Evolutionary conservation across 2,329 filamentous ascomycete genomes (phyloP), one percentile per base, ranked within the genome.

Genomic region (Ramularia collo-cygni): DNA sequence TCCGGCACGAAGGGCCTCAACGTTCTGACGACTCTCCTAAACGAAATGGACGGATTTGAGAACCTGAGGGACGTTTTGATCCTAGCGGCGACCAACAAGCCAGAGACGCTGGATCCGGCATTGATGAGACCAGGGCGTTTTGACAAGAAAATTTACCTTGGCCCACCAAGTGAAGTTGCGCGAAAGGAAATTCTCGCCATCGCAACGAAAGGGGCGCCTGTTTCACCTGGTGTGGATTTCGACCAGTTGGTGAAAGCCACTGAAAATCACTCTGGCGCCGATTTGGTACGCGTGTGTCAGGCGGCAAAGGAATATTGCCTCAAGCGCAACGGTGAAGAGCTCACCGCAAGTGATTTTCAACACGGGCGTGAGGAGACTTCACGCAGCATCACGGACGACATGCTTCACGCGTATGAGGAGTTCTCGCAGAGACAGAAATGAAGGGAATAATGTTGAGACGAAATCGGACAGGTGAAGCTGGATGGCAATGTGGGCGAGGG

Each of bases 11-110:
- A 59, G 28, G 77, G 81, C 1, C 73, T 95, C 34, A 92, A 95
- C 58, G 85, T 94, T 31, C 75, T 95, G 10, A 89, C 88, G 1
- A 93, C 89, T 2, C 68, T 96, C 18, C 74, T 96, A 4, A 95
- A 88, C 44, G 90, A 95, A 60, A 93, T 96, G 83, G 90, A 95
- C 58, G 90, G 90, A 33, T 94, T 95, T 52, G 87, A 95, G 62
- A 72, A 81, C 28, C 71, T 93, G 14, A 81, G 81, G 39, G 85
- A 85, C 42, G 88, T 96, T 0, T 76, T 93, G 43, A 82, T 95
- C 10, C 76, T 96, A 13, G 90, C 86, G 0, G 90, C 90, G 2
- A 96, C 90, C 0, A 96, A 96, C 65, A 79, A 86, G 38, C 90
- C 90, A 0, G 84, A 94, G 55, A 74, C 81, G 2, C 75, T 96